These are phyloP conservation scores for Botrytis elliptica DNA, from an alignment of 2,329 filamentous ascomycete genomes.

Conservation along the genomic window DNA sequence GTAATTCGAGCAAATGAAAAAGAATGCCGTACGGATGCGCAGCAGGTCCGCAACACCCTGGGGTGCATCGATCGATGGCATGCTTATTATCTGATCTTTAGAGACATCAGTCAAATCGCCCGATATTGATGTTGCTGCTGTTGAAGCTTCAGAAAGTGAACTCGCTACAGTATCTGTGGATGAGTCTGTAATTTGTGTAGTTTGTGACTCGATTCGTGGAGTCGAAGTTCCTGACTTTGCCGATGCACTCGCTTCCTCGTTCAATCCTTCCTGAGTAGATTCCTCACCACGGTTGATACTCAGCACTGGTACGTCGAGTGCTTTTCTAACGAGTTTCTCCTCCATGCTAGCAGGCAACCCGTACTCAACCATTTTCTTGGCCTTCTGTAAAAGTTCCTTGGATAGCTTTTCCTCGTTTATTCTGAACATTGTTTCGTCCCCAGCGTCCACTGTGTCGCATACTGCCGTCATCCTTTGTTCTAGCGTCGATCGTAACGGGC, in stretches of 20 bases:
- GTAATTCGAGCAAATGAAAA: constrained; percentile 51
- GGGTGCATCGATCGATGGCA: constrained; percentile 34
- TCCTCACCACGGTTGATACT: constrained; percentile 61
- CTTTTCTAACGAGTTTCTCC: constrained; percentile 74
- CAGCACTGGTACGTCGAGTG: constrained; percentile 73
- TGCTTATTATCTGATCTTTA: constrained; percentile 29
- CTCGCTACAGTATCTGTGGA: constrained; percentile 40
- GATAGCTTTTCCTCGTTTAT: constrained; percentile 71
- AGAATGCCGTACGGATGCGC: constrained; percentile 48
- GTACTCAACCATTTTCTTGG: constrained; percentile 60
- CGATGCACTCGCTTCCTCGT: constrained; percentile 31
- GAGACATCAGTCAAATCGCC: constrained; percentile 28
- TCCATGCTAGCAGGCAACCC: constrained; percentile 79
- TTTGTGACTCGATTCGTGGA: constrained; percentile 38
- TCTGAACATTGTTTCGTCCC: constrained; percentile 82
- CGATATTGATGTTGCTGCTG: constrained; percentile 41
- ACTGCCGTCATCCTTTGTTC: constrained; percentile 66
- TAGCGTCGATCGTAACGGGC: constrained; percentile 49
- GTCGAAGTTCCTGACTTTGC: constrained; percentile 35
- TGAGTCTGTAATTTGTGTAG: constrained; percentile 36
- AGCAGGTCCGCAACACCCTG: constrained; percentile 45
- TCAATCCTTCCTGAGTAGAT: constrained; percentile 34
- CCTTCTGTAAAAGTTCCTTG: constrained; percentile 66
- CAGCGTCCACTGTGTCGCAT: constrained; percentile 80
- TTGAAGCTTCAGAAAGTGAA: constrained; percentile 43